Conservation (phyloP, 2,329 filamentous ascomycete genomes). For the Stagonosporopsis tanaceti region DNA sequence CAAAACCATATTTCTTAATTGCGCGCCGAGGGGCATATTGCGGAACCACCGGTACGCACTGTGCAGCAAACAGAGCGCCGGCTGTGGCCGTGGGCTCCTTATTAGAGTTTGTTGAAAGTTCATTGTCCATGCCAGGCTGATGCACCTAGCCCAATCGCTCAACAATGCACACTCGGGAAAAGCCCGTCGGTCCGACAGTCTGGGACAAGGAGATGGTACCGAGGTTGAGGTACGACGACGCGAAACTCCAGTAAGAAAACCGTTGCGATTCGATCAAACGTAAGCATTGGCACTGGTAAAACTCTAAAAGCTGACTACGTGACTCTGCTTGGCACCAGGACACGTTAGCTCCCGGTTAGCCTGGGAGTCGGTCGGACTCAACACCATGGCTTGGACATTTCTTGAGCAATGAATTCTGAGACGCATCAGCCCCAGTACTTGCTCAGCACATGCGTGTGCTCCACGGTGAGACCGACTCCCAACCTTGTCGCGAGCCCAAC, state of each 20-base stretch:
- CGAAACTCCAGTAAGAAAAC: conserved; percentile 20
- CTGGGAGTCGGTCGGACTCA: conserved; percentile 3
- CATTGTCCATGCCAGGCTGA: conserved; percentile 3
- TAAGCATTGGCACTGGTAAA: neutral
- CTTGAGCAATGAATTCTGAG: conserved; percentile 2
- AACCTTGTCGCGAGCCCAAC: conserved; percentile 10
- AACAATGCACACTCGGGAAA: neutral
- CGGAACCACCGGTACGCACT: conserved; percentile 3
- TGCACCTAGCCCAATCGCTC: neutral
- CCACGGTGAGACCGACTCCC: conserved; percentile 6
- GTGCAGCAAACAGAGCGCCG: conserved; percentile 9
- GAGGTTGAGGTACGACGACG: conserved; percentile 20
- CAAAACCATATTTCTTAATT: neutral
- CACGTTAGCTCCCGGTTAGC: conserved; percentile 15
- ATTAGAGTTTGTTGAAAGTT: neutral
- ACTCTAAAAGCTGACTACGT: conserved; percentile 17
- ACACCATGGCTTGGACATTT: conserved; percentile 5
- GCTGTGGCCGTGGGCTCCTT: conserved; percentile 2
- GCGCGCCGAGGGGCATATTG: conserved; percentile 1
- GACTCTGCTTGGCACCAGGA: neutral
- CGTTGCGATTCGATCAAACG: conserved; percentile 9
- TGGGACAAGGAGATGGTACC: conserved; percentile 13
- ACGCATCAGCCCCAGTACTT: conserved; percentile 7
- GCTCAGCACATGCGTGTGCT: conserved; percentile 6
- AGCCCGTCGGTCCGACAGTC: conserved; percentile 27